Evolutionary conservation across 495 filamentous ascomycete genomes (phyloP).

Genomic region (Chaetomium fimeti): DNA sequence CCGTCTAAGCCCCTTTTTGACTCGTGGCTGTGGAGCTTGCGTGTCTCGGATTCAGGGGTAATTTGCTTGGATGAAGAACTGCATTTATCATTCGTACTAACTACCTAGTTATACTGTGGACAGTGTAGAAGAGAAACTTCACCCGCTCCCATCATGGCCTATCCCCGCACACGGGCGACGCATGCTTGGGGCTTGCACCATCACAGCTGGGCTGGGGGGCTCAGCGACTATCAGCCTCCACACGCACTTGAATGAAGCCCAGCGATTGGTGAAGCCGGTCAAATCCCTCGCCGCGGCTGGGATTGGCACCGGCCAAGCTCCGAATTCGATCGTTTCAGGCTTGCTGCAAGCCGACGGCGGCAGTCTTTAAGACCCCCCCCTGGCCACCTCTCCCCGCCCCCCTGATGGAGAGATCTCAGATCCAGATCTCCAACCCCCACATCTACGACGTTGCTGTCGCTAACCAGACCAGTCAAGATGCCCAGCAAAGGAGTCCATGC

Average conservation of each 20-base stretch:
- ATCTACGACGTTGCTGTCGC: not conserved
- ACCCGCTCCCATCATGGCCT: not conserved
- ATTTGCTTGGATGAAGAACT: too few relatives aligned
- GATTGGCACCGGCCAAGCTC: conserved; percentile 9
- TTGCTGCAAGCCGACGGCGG: not conserved
- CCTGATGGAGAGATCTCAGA: too few relatives aligned
- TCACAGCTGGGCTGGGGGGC: not conserved
- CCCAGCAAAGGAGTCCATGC: conserved; percentile 52
- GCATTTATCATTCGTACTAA: too few relatives aligned
- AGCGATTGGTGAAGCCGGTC: not conserved
- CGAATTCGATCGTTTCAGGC: conserved; percentile 1
- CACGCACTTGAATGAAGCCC: not conserved
- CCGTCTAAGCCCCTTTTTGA: not conserved
- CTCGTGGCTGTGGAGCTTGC: not conserved
- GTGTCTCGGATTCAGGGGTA: too few relatives aligned
- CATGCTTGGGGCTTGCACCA: conserved; percentile 1
- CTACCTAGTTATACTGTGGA: too few relatives aligned
- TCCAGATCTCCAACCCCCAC: conserved; percentile 1
- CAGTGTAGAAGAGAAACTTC: not conserved
- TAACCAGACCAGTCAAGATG: conserved; percentile 36
- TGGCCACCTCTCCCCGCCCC: not conserved
- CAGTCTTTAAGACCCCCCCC: not conserved
- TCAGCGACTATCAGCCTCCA: not conserved
- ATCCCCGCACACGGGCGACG: not conserved
- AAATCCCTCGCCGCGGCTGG: conserved; percentile 1